Evolutionary conservation across 768 basidiomycete species (phyloP).

Genomic region (Suillus sp.): DNA sequence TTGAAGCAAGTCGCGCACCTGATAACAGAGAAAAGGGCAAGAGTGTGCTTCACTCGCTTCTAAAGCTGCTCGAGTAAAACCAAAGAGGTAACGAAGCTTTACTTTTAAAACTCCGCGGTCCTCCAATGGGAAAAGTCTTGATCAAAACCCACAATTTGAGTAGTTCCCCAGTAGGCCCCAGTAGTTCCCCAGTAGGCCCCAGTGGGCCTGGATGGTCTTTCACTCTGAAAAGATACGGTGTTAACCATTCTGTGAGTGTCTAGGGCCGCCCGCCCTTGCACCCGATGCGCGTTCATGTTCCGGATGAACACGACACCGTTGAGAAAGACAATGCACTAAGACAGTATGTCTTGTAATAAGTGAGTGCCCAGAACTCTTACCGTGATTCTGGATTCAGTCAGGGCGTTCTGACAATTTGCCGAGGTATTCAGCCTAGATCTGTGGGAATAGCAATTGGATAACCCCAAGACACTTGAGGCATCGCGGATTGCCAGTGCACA

Average conservation of each 20-base stretch:
- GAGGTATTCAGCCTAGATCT: background rate
- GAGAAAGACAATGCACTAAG: background rate
- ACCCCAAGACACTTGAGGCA: background rate
- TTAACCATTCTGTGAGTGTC: background rate
- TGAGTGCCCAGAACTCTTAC: slow-evolving; percentile 3
- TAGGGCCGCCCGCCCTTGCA: background rate
- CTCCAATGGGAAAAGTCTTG: background rate
- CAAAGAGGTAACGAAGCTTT: background rate
- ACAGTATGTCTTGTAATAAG: background rate
- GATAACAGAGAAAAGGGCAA: slow-evolving; percentile 4
- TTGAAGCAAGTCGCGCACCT: background rate
- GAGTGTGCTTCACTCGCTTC: background rate
- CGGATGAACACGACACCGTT: background rate
- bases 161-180: background rate
- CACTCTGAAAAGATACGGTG: background rate
- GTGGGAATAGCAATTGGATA: background rate
- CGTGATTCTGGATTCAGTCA: background rate
- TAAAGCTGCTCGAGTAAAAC: background rate
- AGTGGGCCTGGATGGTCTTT: background rate
- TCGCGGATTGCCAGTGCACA: background rate
- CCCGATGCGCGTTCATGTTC: background rate
- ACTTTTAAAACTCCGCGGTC: slow-evolving; percentile 5
- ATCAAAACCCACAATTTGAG: background rate
- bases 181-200: background rate
- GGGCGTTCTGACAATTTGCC: background rate